Evolutionary conservation across 139 green algal genomes (phyloP).

Genomic region (Haematococcus sp.): DNA sequence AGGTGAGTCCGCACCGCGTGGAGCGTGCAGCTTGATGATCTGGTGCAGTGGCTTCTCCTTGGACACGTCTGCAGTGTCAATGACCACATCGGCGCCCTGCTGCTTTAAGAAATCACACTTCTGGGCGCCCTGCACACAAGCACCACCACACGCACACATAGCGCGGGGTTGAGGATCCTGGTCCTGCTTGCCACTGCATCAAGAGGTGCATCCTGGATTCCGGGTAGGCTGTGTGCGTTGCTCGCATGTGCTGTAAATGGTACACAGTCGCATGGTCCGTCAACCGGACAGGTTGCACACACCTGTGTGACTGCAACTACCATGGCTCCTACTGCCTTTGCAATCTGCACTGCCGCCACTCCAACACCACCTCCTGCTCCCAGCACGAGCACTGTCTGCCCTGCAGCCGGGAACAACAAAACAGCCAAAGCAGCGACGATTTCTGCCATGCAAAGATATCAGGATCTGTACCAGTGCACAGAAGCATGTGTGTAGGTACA

Average conservation of each 20-base stretch:
- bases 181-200: background rate
- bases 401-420: constrained; percentile 17
- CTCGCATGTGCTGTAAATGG: background rate
- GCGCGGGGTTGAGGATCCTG: no score
- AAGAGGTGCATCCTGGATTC: background rate
- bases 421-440: no score
- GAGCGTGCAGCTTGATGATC: constrained; percentile 31
- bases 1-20: constrained; percentile 27
- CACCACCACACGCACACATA: background rate
- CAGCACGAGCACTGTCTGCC: constrained; percentile 81
- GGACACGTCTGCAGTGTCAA: constrained; percentile 41
- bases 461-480: no score
- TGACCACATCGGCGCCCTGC: constrained; percentile 54
- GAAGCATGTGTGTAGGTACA: background rate
- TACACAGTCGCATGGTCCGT: background rate
- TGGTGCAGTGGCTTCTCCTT: constrained; percentile 19
- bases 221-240: background rate
- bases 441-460: no score
- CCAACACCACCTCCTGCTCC: constrained; percentile 85
- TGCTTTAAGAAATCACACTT: constrained; percentile 40
- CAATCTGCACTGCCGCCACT: constrained; percentile 78
- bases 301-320: constrained; percentile 65
- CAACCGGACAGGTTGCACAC: background rate
- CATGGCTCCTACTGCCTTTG: constrained; percentile 51
- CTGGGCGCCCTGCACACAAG: constrained; percentile 24